Evolutionary conservation across 805 yeast species (phyloP).

Genomic region (Metschnikowia gruessii): DNA sequence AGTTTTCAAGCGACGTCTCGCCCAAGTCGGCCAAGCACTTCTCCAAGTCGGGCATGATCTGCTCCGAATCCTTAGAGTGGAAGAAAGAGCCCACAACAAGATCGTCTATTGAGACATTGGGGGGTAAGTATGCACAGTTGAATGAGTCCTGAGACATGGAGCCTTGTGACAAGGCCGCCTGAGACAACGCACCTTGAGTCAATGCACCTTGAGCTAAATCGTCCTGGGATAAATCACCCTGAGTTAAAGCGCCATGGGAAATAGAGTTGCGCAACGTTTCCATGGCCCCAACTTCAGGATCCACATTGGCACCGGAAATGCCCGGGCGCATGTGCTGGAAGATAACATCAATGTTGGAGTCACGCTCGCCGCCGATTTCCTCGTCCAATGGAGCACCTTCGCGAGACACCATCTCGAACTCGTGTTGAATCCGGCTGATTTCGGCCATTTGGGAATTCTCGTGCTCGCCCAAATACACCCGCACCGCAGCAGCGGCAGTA

Average conservation of each 20-base stretch:
- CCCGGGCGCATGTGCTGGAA: constrained; percentile 18
- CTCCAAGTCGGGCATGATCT: constrained; percentile 9
- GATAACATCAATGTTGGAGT: constrained; percentile 23
- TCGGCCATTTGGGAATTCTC: constrained; percentile 7
- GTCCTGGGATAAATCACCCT: no score
- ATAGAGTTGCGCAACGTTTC: constrained; percentile 6
- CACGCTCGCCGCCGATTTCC: constrained; percentile 31
- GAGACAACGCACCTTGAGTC: no score
- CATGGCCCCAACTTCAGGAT: constrained; percentile 14
- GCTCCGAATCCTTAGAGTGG: constrained; percentile 7
- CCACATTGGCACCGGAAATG: constrained; percentile 13
- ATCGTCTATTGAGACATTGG: constrained; percentile 12
- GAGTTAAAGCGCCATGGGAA: no score
- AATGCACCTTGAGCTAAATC: no score
- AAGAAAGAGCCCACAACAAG: constrained; percentile 12
- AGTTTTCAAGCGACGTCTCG: constrained; percentile 12
- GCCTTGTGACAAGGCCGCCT: no score
- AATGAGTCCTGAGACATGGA: constrained; percentile 6
- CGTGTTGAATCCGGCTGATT: constrained; percentile 1
- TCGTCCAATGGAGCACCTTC: constrained; percentile 32
- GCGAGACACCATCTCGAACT: constrained; percentile 15
- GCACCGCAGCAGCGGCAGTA: constrained; percentile 20
- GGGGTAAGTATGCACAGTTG: constrained; percentile 13
- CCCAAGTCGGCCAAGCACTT: constrained; percentile 9
- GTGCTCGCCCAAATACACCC: constrained; percentile 11